Evolutionary conservation across 345 rosid species (phyloP).

Genomic region (Eucalyptus decipiens): DNA sequence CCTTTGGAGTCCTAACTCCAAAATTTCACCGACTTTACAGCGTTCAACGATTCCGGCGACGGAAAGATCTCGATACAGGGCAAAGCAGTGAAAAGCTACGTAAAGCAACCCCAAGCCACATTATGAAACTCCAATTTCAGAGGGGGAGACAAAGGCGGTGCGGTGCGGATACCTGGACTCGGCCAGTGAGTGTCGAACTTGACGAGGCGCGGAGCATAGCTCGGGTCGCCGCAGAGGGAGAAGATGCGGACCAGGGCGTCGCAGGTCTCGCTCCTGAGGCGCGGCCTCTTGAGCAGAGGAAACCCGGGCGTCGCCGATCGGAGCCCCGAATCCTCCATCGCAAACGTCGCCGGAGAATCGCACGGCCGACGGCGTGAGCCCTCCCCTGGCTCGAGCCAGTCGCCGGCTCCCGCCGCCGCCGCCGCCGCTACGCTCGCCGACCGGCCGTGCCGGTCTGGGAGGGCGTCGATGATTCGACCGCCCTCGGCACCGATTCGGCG

Average conservation of each 20-base stretch:
- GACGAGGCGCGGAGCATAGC: background rate
- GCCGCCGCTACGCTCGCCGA: background rate
- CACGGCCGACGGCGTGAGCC: background rate
- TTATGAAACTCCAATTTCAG: background rate
- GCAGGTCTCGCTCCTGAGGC: background rate
- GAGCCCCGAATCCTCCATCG: background rate
- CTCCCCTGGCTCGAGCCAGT: background rate
- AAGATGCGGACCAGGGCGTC: background rate
- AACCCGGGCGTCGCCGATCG: background rate
- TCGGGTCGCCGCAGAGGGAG: background rate
- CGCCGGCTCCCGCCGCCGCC: background rate
- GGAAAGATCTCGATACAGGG: background rate
- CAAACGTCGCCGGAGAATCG: background rate
- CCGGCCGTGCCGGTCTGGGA: background rate
- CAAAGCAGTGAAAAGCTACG: background rate
- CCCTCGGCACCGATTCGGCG: no score
- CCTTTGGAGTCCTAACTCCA: background rate
- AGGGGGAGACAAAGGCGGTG: background rate
- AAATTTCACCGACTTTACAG: background rate
- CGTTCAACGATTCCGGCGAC: background rate
- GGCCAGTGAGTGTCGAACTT: background rate
- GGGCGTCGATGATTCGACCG: background rate
- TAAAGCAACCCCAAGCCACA: background rate
- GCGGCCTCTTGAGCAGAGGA: background rate
- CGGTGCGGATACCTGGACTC: background rate